Evolutionary conservation across 2,329 filamentous ascomycete species (phyloP), one percentile per base, ranked within the genome.

Genomic region (Mycosphaerella sp.): DNA sequence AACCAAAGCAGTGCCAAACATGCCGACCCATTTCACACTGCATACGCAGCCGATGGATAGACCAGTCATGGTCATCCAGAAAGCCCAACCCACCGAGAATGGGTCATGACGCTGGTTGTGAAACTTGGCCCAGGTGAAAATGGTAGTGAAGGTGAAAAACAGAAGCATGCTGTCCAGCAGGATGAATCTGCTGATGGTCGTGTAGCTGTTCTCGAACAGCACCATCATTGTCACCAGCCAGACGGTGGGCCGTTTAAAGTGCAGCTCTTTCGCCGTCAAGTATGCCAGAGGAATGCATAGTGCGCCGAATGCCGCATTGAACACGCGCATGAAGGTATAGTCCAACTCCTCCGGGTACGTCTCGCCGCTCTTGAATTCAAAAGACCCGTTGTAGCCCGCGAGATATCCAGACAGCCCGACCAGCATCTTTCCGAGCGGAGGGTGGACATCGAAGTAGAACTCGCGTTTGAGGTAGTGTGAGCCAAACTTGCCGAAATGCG

Each of bases 401-500:
- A 98, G 80, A 69, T 95, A 95, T 69, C 93, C 93, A 6, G 93
- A 97, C 48, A 98, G 80, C 59, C 93, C 93, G 64, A 98, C 92
- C 53, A 98, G 84, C 83, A 98, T 97, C 79, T 98, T 98, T 70
- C 93, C 93, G 58, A 98, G 83, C 51, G 93, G 93, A 61, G 93
- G 93, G 73, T 95, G 89, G 55, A 95, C 87, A 79, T 95, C 89
- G 76, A 98, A 98, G 80, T 98, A 98, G 79, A 97, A 96, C 74
- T 98, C 93, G 72, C 92, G 89, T 74, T 98, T 96, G 70, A 98
- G 85, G 73, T 98, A 98, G 75, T 98, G 92, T 66, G 92, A 97
- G 61, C 93, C 93, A 73, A 98, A 98, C 77, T 98, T 98, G 70
- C 89, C 89, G 72, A 95, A 95, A 73, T 87, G 84, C 63, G 84